Evolutionary conservation across 805 yeast genomes (phyloP).

Genomic region (Suhomyces tanzawaensis): DNA sequence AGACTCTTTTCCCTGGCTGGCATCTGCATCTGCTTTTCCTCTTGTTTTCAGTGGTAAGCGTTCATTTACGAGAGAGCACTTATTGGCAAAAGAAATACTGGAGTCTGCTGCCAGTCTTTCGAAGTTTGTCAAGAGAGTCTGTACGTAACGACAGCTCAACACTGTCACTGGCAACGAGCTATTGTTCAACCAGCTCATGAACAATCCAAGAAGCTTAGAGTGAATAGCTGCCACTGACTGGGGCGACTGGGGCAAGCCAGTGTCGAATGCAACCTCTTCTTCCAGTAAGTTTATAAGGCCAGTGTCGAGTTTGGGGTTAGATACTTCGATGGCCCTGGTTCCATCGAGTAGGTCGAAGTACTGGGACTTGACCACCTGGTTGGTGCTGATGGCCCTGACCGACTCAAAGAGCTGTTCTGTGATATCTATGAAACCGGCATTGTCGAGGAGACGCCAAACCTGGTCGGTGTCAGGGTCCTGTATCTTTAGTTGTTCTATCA

Average conservation of each 20-base stretch:
- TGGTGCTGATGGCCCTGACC: conserved; percentile 39
- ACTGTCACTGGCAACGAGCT: conserved; percentile 75
- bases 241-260: conserved; percentile 30
- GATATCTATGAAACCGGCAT: conserved; percentile 44
- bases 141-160: conserved; percentile 71
- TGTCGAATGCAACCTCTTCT: conserved; percentile 48
- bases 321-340: conserved; percentile 80
- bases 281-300: conserved; percentile 53
- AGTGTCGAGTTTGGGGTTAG: conserved; percentile 73
- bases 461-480: background rate
- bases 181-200: conserved; percentile 75
- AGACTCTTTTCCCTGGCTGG: background rate
- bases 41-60: conserved; percentile 1
- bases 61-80: conserved; percentile 6
- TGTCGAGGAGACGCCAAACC: conserved; percentile 1
- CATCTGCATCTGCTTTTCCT: background rate
- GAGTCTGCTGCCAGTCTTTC: background rate
- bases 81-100: conserved; percentile 1
- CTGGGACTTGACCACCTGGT: conserved; percentile 57
- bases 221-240: conserved; percentile 46
- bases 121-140: conserved; percentile 41
- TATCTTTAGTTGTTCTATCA: conserved; percentile 3
- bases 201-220: conserved; percentile 51
- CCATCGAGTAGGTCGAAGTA: conserved; percentile 74
- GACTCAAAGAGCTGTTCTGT: conserved; percentile 49